Conservation (phyloP, 2,329 filamentous ascomycete species). For the Pestalotiopsis sp. region DNA sequence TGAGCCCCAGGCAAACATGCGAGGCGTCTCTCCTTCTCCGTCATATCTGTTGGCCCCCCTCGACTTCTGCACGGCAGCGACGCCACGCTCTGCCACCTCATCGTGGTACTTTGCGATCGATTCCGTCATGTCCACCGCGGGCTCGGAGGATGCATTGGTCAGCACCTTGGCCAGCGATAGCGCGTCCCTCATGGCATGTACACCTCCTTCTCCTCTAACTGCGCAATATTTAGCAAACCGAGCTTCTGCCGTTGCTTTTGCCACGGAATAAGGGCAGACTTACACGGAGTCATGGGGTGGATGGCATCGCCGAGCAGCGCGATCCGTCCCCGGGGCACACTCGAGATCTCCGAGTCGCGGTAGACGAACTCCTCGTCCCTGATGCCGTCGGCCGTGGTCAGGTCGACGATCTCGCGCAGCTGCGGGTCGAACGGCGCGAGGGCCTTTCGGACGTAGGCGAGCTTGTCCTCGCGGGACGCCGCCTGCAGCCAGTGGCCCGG, state of each 20-base stretch:
- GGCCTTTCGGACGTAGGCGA: slow-evolving; percentile 40
- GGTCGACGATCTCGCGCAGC: slow-evolving; percentile 23
- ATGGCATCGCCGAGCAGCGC: slow-evolving; percentile 48
- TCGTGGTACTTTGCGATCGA: slow-evolving; percentile 4
- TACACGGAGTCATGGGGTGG: slow-evolving; percentile 49
- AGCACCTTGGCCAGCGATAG: slow-evolving; percentile 20
- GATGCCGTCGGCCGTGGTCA: slow-evolving; percentile 18
- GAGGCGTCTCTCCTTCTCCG: background rate
- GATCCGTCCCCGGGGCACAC: slow-evolving; percentile 34
- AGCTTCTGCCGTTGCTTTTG: background rate
- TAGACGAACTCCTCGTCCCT: slow-evolving; percentile 5
- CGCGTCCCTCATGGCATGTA: slow-evolving; percentile 46
- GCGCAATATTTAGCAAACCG: background rate
- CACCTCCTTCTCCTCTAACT: slow-evolving; percentile 51
- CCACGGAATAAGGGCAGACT: slow-evolving; percentile 19
- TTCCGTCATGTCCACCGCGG: background rate
- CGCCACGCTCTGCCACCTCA: background rate
- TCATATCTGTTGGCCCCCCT: background rate
- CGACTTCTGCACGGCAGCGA: background rate
- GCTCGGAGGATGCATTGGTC: no score
- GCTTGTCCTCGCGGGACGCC: slow-evolving; percentile 51
- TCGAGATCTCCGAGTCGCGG: slow-evolving; percentile 17
- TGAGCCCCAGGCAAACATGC: slow-evolving; percentile 1
- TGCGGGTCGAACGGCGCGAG: slow-evolving; percentile 19
- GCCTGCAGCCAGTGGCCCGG: slow-evolving; percentile 80